Evolutionary conservation across 768 basidiomycete genomes (phyloP), one percentile per base, ranked within the genome.

Genomic region (Boletellus ananas): DNA sequence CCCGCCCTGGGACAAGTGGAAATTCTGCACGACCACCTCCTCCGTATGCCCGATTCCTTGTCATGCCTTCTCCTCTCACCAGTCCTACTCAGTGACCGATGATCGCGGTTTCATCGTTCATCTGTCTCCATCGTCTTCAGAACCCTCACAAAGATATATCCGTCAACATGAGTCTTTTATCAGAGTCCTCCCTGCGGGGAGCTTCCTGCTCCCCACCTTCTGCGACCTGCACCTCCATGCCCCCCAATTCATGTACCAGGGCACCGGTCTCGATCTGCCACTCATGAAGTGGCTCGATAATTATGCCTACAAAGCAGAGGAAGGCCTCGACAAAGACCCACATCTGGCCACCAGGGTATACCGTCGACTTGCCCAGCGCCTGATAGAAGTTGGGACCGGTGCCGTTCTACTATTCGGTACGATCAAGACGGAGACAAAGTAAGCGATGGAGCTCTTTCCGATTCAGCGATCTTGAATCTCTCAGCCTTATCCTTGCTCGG

Each of bases 171-270:
- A 6, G 7, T 49, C 56, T 17, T 54, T 52, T 13, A 42, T 52
- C 20, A 60, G 71, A 34, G 61, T 54, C 6, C 60, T 87, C 12
- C 78, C 79, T 3, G 27, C 47, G 9, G 82, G 83, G n/a, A 76
- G 71, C 45, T 90, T 93, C 60, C 50, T 93, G 36, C 55, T 87
- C n/a, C 89, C 91, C 2, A 80, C 83, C 0, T 94, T 92, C 66
- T 82, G 79, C 49, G 91, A 94, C 65, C 73, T 90, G 5, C 91
- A 94, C 61, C 75, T 93, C 0, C 92, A 94, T 63, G 90, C 91
- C 0, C 89, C 92, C 1, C 93, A 94, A 62, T 93, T 87, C 63
- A 73, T 93, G 31, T 94, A 92, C 52, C 85, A 90, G 49, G 93
- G 93, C 3, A 90, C 82, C 1, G 91, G 92, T 0, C 75, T 94